Base-by-base conservation (phyloP, 75 land plant genomes). In the Gnetum montanum region DNA sequence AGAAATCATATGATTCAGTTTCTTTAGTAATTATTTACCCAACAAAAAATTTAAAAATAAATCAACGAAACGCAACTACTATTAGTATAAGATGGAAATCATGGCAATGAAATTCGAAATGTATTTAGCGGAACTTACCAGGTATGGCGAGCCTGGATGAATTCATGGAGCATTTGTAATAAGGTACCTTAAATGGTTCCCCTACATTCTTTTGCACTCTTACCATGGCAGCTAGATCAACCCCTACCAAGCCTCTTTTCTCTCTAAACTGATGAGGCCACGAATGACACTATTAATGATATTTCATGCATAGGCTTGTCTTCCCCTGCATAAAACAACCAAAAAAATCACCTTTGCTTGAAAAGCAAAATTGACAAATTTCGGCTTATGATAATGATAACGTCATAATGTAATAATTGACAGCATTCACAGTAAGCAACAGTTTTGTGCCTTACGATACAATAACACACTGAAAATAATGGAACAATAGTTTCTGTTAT, bases 161-260 rank as follows among this genome's bases (percentile, higher is more conserved):
- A 58, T 85, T 66, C 5, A 24, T 45, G 41, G 46, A 11, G 60
- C 71, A 50, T 45, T 76, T 80, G 24, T 51, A 11, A 30, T 75
- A 65, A 8, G 64, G 15, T 0, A 67, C 34, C 50, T 46, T 79
- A 47, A 79, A 47, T 1, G 51, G 43, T 70, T 55, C 65, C 62
- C 59, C 45, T 4, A 60, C 30, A 5, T 61, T 71, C 46, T 77
- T 79, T 34, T 62, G 63, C 44, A 82, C 56, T 40, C 56, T 27
- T 36, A 90, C 99, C 30, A 94, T 65, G 38, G 91, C 99, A 59
- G 96, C 99, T 13, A 91, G 88, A 71, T 90, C 87, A 25, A 79
- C 61, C 18, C 97, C 97, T 29, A 79, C 22, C 54, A 69, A 55
- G 13, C 52, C 53, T 55, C 80, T 65, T 44, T 59, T 68, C 51